Evolutionary conservation across 139 green algal genomes (phyloP).

Genomic region (Chlorella sp.): DNA sequence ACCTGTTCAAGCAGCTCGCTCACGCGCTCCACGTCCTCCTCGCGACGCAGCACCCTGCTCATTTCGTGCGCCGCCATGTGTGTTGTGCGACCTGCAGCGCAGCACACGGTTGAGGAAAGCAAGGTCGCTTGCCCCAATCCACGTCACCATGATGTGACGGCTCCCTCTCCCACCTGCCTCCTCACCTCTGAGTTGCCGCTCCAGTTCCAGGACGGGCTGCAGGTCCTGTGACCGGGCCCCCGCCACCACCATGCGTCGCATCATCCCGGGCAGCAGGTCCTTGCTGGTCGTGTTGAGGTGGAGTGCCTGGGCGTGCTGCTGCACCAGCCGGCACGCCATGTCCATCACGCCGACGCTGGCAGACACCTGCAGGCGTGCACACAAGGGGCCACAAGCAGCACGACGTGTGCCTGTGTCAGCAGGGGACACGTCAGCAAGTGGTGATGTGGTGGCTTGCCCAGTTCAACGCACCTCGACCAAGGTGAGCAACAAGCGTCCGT

Average conservation of each 20-base stretch:
- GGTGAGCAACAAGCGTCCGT: not conserved
- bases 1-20: not conserved
- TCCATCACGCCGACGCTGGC: too few relatives aligned
- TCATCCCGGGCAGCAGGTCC: not conserved
- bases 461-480: not conserved
- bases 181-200: not conserved
- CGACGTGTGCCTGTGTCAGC: not conserved
- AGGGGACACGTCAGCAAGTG: not conserved
- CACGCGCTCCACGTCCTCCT: not conserved
- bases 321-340: too few relatives aligned
- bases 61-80: not conserved
- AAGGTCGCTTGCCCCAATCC: not conserved
- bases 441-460: not conserved
- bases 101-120: not conserved
- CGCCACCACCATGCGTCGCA: not conserved
- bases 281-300: too few relatives aligned
- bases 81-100: not conserved
- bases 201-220: not conserved
- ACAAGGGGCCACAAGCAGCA: not conserved
- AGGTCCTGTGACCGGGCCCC: too few relatives aligned
- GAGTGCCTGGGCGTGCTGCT: too few relatives aligned
- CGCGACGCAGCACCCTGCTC: not conserved
- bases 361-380: not conserved
- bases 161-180: not conserved
- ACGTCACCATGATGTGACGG: not conserved